Evolutionary conservation across 163 green algal genomes (phyloP).

Genomic region (Prototheca cutis): DNA sequence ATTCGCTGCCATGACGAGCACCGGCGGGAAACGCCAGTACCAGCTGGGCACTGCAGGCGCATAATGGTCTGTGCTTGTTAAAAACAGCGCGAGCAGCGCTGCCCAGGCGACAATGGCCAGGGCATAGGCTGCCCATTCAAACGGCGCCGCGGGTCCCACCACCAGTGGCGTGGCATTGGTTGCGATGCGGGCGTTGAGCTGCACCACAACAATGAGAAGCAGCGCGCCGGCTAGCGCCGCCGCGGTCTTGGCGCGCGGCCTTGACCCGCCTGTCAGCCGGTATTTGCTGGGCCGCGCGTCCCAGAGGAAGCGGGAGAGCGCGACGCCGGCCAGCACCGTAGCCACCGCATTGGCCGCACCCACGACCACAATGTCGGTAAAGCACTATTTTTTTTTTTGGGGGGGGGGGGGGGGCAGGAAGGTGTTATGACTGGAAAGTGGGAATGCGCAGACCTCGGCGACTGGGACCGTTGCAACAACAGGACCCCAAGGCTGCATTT

Average conservation of each 20-base stretch:
- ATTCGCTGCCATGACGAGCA: background rate
- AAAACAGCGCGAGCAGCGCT: background rate
- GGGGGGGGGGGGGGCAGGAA: too few species aligned
- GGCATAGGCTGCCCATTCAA: background rate
- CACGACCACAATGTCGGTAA: background rate
- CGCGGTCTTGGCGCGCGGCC: background rate
- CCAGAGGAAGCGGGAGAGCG: background rate
- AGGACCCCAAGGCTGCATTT: too few species aligned
- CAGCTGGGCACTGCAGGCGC: background rate
- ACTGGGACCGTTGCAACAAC: too few species aligned
- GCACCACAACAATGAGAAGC: background rate
- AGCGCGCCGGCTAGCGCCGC: background rate
- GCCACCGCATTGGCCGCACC: background rate
- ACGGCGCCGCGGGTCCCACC: background rate
- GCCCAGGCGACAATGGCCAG: background rate
- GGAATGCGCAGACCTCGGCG: too few species aligned
- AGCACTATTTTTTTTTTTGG: too few species aligned
- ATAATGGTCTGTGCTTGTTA: background rate
- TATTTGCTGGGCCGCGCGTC: background rate
- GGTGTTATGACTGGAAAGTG: too few species aligned
- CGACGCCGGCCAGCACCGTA: background rate
- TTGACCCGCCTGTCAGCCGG: background rate
- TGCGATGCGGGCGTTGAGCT: slow-evolving; percentile 1
- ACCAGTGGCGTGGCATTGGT: background rate
- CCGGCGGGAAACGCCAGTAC: background rate